Percentiles rank a stretch among this genome's conserved stretches.
Evolutionary conservation across 2,329 filamentous ascomycete genomes (phyloP).

Genomic region (Hypomyces rosellus): DNA sequence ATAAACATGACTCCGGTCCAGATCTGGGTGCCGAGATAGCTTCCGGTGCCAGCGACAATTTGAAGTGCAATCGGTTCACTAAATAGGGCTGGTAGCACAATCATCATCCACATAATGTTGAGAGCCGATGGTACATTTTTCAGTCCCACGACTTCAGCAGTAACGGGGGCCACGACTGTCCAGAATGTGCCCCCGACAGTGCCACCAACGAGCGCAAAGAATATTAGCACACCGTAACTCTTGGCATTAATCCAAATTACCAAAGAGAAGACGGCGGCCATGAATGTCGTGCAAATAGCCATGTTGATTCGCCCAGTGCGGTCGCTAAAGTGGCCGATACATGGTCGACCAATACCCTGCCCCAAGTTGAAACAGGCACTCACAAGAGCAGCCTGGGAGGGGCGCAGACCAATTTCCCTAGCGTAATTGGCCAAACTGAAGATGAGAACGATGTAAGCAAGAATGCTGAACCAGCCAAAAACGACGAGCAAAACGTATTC

Average conservation of each 20-base stretch:
- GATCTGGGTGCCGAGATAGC: constrained; percentile 48
- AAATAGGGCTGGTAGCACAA: constrained; percentile 65
- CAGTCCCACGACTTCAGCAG: constrained; percentile 68
- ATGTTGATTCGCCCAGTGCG: constrained; percentile 66
- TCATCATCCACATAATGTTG: constrained; percentile 64
- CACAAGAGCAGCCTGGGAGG: constrained; percentile 62
- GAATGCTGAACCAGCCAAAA: constrained; percentile 65
- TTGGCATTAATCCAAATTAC: constrained; percentile 67
- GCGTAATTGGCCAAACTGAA: constrained; percentile 73
- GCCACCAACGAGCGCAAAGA: constrained; percentile 67
- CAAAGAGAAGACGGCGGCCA: constrained; percentile 58
- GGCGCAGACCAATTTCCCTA: constrained; percentile 57
- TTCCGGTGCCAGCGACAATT: constrained; percentile 37
- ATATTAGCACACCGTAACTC: constrained; percentile 58
- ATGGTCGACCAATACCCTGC: constrained; percentile 61
- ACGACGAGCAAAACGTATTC: constrained; percentile 60
- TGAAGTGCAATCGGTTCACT: constrained; percentile 58
- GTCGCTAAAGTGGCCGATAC: constrained; percentile 69
- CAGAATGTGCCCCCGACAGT: constrained; percentile 65
- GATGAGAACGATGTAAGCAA: constrained; percentile 70
- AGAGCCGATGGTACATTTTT: constrained; percentile 60
- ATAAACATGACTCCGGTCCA: constrained; percentile 58
- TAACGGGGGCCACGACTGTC: constrained; percentile 62
- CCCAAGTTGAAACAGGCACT: constrained; percentile 67
- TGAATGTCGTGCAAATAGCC: constrained; percentile 56